Base-by-base conservation (phyloP, 2,329 filamentous ascomycete species). In the Fusarium sp. region DNA sequence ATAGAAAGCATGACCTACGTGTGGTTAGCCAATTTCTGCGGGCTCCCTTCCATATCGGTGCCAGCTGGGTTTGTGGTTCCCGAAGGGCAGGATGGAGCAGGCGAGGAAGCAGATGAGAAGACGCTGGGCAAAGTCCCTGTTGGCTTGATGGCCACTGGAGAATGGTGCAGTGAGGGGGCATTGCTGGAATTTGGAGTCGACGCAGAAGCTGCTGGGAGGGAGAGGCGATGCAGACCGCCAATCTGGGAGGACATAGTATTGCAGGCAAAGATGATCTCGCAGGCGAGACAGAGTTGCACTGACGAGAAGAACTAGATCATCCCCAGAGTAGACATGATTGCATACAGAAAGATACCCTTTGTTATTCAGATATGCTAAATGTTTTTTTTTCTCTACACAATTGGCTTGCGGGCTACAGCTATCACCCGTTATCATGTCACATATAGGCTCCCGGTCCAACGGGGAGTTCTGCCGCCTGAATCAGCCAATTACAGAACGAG, bases 131-230 rank as follows among this genome's bases (percentile, higher is more conserved):
- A 82, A 64, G 78, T 88, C 4, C 85, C 86, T 0, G 80, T 88
- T 3, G 86, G 86, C 4, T 69, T 88, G 51, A 88, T 88, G 86
- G 86, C 82, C 2, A 85, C 82, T 65, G 85, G 83, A 3, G 86
- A 88, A 73, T 88, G 86, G 86, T 84, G 83, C 6, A 78, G 78
- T 11, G 86, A 88, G 74, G 80, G 84, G 53, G 76, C 79, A 15
- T 72, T 88, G 70, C 70, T 88, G 58, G 75, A 80, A 41, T 86
- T 87, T 65, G 86, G 82, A 2, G 71, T 82, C 6, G 83, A 86
- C 59, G 82, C 79, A 3, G 84, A 87, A 74, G 76, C 78, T 31
- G 70, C 82, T 2, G 80, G 80, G 47, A 9, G n/a, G 27, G 62
- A 65, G 7, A 47, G 44, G n/a, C 15, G 62, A 44, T 47, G 37